These are phyloP conservation scores for Phytophthora palmivora DNA, from an alignment of 352 stramenopile species.

Conservation along the genomic window DNA sequence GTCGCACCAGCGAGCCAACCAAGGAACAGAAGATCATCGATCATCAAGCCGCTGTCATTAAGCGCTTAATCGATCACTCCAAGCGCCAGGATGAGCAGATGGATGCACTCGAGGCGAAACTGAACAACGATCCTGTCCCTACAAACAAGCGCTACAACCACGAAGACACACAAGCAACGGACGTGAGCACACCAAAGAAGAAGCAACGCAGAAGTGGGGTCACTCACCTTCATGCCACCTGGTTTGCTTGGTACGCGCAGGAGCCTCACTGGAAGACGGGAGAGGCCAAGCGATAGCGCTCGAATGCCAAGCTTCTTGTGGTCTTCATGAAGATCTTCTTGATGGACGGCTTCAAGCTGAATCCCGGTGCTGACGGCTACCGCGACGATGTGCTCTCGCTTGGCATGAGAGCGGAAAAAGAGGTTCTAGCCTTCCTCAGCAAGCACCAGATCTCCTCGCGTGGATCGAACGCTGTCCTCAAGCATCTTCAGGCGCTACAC, in stretches of 20 bases:
- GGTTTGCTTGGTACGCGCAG: conserved; percentile 27
- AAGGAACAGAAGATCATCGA: conserved; percentile 7
- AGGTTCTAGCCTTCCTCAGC: too few relatives aligned
- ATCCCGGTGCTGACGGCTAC: not conserved
- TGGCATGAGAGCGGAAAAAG: not conserved
- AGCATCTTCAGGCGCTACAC: too few relatives aligned
- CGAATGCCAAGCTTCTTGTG: conserved; percentile 10
- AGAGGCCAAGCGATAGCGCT: conserved; percentile 11
- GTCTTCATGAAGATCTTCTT: conserved; percentile 31
- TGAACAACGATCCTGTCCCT: conserved; percentile 7
- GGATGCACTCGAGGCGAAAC: too few relatives aligned
- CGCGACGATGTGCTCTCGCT: conserved; percentile 5
- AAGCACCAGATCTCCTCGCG: too few relatives aligned
- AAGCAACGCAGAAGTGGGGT: not conserved
- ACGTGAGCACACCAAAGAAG: conserved; percentile 7
- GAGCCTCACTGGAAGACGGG: conserved; percentile 3
- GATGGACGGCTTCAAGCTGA: conserved; percentile 7
- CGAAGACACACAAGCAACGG: not conserved
- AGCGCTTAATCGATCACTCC: too few relatives aligned
- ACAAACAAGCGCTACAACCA: not conserved
- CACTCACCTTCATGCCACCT: conserved; percentile 14
- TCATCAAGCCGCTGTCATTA: too few relatives aligned
- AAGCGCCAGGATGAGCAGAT: too few relatives aligned
- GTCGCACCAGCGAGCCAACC: not conserved
- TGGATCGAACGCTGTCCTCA: too few relatives aligned